Conservation (phyloP, 1,284 basidiomycete genomes). For the Inonotus obliquus region DNA sequence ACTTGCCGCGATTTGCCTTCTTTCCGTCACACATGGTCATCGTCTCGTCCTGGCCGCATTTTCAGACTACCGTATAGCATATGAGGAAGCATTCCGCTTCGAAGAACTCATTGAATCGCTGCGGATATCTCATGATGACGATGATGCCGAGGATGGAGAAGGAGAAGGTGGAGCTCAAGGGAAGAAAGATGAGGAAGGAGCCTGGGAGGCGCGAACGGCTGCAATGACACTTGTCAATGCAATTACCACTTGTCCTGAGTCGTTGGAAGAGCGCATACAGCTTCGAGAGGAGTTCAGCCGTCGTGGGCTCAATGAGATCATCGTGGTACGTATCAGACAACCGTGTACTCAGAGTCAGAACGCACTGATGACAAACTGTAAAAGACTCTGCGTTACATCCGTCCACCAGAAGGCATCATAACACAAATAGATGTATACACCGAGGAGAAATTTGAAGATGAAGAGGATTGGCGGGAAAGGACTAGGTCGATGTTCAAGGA, state of each 20-base stretch:
- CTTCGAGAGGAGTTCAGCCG: constrained; percentile 79
- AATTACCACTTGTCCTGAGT: constrained; percentile 71
- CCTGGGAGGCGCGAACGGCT: constrained; percentile 81
- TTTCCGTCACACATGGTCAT: constrained; percentile 71
- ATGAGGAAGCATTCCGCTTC: constrained; percentile 76
- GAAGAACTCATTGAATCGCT: constrained; percentile 69
- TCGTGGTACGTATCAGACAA: constrained; percentile 58
- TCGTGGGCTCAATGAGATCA: constrained; percentile 76
- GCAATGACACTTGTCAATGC: constrained; percentile 80
- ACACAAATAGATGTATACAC: constrained; percentile 78
- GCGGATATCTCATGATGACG: constrained; percentile 44
- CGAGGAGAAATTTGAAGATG: constrained; percentile 87
- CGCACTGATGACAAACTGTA: background rate
- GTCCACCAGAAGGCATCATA: constrained; percentile 68
- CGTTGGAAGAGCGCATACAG: constrained; percentile 72
- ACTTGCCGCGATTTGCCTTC: constrained; percentile 77
- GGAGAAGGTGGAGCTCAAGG: constrained; percentile 34
- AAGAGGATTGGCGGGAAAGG: constrained; percentile 74
- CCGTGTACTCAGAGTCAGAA: background rate
- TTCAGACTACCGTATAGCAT: constrained; percentile 73
- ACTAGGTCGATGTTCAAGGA: constrained; percentile 40
- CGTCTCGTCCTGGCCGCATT: constrained; percentile 71
- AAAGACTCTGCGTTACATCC: constrained; percentile 69
- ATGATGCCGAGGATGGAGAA: constrained; percentile 32
- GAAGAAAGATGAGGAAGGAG: constrained; percentile 49